Evolutionary conservation across 352 stramenopile genomes (phyloP).

Genomic region (Pythium folliculosum): DNA sequence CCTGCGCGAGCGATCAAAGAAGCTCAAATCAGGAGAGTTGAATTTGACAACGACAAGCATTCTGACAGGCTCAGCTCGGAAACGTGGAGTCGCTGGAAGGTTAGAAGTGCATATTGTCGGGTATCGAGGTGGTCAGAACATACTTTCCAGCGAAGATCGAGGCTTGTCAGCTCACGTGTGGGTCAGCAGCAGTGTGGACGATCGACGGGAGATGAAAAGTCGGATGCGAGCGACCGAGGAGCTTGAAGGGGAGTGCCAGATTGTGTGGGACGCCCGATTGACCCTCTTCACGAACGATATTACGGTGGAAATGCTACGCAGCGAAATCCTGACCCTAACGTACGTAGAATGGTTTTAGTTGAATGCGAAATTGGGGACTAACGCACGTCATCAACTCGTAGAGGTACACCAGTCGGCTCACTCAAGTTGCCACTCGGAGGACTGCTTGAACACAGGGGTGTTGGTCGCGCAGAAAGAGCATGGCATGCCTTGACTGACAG

Average conservation of each 20-base stretch:
- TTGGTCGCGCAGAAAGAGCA: conserved; percentile 22
- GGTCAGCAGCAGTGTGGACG: conserved; percentile 38
- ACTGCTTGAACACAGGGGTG: conserved; percentile 14
- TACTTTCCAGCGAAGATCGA: conserved; percentile 14
- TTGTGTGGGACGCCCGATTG: conserved; percentile 39
- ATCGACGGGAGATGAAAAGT: conserved; percentile 37
- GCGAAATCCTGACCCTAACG: conserved; percentile 39
- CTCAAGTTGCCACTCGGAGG: conserved; percentile 38
- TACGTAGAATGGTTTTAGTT: conserved; percentile 24
- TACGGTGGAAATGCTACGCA: conserved; percentile 35
- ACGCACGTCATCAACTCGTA: conserved; percentile 6
- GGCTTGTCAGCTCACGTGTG: conserved; percentile 38
- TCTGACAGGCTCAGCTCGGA: not conserved
- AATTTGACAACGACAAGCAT: not conserved
- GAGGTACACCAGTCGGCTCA: conserved; percentile 36
- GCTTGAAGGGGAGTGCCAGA: conserved; percentile 8
- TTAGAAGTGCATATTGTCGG: conserved; percentile 43
- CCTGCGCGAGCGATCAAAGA: conserved; percentile 24
- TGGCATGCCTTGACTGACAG: conserved; percentile 28
- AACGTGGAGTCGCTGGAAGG: conserved; percentile 28
- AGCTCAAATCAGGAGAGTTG: conserved; percentile 28
- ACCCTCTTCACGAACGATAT: conserved; percentile 47
- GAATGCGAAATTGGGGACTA: not conserved
- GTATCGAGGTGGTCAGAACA: conserved; percentile 12
- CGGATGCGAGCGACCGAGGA: conserved; percentile 9